Evolutionary conservation across 257 asterid species (phyloP).

Genomic region (Perilla frutescens): DNA sequence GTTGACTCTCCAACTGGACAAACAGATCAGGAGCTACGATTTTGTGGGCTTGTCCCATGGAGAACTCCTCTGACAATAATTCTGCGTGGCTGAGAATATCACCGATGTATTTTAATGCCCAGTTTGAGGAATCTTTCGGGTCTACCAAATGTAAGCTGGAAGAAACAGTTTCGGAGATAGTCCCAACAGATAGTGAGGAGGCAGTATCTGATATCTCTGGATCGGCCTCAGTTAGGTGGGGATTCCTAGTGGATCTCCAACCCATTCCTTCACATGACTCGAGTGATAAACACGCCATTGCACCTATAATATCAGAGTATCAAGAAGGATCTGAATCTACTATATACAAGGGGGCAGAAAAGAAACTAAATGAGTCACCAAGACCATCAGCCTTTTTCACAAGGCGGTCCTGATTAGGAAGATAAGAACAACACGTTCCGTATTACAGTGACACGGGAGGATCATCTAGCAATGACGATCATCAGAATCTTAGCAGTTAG

Average conservation of each 20-base stretch:
- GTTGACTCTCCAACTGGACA: slow-evolving; percentile 63
- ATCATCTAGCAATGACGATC: too few relatives aligned
- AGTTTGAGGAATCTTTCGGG: slow-evolving; percentile 51
- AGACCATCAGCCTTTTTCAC: neutral
- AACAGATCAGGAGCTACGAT: slow-evolving; percentile 62
- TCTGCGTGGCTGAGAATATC: slow-evolving; percentile 54
- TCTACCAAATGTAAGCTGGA: slow-evolving; percentile 42
- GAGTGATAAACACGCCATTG: slow-evolving; percentile 41
- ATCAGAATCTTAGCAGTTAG: too few relatives aligned
- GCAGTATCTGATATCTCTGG: slow-evolving; percentile 77
- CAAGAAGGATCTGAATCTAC: slow-evolving; percentile 8
- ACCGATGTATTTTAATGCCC: slow-evolving; percentile 68
- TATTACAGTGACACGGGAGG: too few relatives aligned
- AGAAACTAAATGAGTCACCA: neutral
- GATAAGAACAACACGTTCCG: neutral
- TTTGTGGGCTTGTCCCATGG: slow-evolving; percentile 63
- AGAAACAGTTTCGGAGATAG: slow-evolving; percentile 47
- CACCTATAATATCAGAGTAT: slow-evolving; percentile 50
- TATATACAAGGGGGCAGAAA: neutral
- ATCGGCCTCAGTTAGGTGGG: slow-evolving; percentile 53
- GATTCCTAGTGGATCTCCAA: slow-evolving; percentile 54
- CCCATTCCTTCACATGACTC: slow-evolving; percentile 56
- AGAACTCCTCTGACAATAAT: slow-evolving; percentile 59
- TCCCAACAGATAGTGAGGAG: slow-evolving; percentile 61
- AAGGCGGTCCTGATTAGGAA: neutral